A percentile compares a stretch with the other conserved stretches of the same genome.
Conservation (phyloP, 2,329 filamentous ascomycete species). For the Trichothecium roseum region DNA sequence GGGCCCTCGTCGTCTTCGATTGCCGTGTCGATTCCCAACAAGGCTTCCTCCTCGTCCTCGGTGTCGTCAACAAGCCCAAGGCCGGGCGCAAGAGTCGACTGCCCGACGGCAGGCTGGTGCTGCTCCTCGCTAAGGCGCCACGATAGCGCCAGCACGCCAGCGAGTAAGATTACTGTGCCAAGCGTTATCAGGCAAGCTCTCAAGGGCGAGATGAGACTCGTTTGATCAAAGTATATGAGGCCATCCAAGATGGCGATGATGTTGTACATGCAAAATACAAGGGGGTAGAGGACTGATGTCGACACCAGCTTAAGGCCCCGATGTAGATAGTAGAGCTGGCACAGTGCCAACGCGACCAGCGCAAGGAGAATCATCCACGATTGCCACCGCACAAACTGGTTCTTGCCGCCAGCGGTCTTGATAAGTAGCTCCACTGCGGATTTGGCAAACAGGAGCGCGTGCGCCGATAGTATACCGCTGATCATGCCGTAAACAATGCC, state of each 20-base stretch:
- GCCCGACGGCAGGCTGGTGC: conserved; percentile 46
- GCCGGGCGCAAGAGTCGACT: conserved; percentile 69
- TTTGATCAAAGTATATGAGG: conserved; percentile 91
- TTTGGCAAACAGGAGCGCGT: conserved; percentile 87
- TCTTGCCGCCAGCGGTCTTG: conserved; percentile 71
- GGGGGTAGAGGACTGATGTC: conserved; percentile 88
- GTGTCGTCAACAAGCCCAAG: conserved; percentile 70
- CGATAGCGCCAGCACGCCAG: conserved; percentile 81
- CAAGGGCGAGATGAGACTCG: conserved; percentile 63
- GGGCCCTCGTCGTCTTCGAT: conserved; percentile 28
- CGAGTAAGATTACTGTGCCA: conserved; percentile 76
- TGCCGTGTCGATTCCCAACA: conserved; percentile 36
- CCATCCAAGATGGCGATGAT: conserved; percentile 97
- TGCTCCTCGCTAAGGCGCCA: conserved; percentile 84
- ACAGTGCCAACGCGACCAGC: conserved; percentile 71
- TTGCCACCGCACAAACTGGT: conserved; percentile 93
- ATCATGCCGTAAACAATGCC: conserved; percentile 84
- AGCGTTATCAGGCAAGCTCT: conserved; percentile 75
- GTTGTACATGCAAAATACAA: conserved; percentile 98
- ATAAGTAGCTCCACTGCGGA: conserved; percentile 93
- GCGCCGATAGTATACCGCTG: conserved; percentile 86
- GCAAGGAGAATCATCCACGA: conserved; percentile 84
- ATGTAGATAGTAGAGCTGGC: conserved; percentile 91
- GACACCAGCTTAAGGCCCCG: conserved; percentile 88
- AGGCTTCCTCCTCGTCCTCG: conserved; percentile 47